Evolutionary conservation across 139 green algal species (phyloP).

Genomic region (Chlamydomonas incerta): DNA sequence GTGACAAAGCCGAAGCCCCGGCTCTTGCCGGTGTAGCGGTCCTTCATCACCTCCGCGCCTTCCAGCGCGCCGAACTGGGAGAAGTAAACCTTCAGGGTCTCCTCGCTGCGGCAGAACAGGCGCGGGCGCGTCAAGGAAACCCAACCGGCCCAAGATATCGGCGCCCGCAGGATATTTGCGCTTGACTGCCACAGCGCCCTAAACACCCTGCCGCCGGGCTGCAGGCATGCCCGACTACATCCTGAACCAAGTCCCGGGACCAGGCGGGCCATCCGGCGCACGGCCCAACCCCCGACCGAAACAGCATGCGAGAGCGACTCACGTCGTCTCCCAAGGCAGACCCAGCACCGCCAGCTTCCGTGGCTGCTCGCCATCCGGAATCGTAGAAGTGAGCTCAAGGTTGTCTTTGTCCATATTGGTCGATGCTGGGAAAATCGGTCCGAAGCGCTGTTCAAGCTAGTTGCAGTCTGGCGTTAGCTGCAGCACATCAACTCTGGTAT

Average conservation of each 20-base stretch:
- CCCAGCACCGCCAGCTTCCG: slow-evolving; percentile 79
- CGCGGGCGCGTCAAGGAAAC: not conserved
- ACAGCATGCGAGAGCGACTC: not conserved
- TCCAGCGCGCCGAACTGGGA: slow-evolving; percentile 79
- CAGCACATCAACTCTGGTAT: too few relatives aligned
- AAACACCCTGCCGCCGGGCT: too few relatives aligned
- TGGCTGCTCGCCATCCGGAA: slow-evolving; percentile 46
- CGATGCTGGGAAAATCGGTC: too few relatives aligned
- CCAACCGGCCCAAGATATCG: not conserved
- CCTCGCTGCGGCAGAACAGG: slow-evolving; percentile 56
- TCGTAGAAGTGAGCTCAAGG: not conserved
- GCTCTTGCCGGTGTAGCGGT: slow-evolving; percentile 68
- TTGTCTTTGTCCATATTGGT: slow-evolving; percentile 40
- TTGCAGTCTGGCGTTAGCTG: too few relatives aligned
- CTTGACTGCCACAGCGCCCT: too few relatives aligned
- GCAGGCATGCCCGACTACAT: too few relatives aligned
- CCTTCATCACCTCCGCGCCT: slow-evolving; percentile 83
- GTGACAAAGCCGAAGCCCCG: slow-evolving; percentile 78
- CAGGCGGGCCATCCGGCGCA: too few relatives aligned
- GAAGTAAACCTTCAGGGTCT: slow-evolving; percentile 81
- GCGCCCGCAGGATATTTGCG: too few relatives aligned
- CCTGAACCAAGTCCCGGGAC: too few relatives aligned
- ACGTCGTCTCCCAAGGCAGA: slow-evolving; percentile 84
- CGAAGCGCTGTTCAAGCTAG: too few relatives aligned
- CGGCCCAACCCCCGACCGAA: too few relatives aligned